Conservation (phyloP, 2,329 filamentous ascomycete genomes). For the Trichoderma harzianum region DNA sequence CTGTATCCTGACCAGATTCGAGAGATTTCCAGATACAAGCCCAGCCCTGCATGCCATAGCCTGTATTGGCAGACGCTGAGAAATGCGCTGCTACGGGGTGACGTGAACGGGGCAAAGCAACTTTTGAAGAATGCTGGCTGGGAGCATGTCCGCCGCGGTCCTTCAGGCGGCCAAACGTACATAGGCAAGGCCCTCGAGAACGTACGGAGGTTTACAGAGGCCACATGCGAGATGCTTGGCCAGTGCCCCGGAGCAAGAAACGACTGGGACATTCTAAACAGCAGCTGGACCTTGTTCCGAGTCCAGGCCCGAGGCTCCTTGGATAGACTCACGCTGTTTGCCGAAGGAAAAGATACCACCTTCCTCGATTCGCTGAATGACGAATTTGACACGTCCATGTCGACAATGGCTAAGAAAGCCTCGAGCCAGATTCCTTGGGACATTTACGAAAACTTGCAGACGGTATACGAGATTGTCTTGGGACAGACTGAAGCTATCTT, state of each 20-base stretch:
- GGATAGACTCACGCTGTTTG: slow-evolving; percentile 70
- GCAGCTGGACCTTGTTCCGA: slow-evolving; percentile 82
- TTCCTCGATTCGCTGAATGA: slow-evolving; percentile 30
- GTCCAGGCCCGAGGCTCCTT: slow-evolving; percentile 67
- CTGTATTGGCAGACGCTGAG: slow-evolving; percentile 87
- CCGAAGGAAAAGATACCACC: slow-evolving; percentile 65
- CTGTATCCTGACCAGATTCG: slow-evolving; percentile 65
- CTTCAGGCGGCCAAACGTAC: slow-evolving; percentile 65
- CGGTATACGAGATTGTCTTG: slow-evolving; percentile 75
- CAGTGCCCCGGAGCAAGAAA: slow-evolving; percentile 66
- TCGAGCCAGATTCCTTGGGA: slow-evolving; percentile 87
- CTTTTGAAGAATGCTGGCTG: slow-evolving; percentile 75
- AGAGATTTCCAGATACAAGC: slow-evolving; percentile 59
- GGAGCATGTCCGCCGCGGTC: slow-evolving; percentile 68
- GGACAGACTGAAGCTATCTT: slow-evolving; percentile 74
- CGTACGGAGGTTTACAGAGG: slow-evolving; percentile 67
- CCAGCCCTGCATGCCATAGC: slow-evolving; percentile 71
- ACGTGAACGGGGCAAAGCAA: slow-evolving; percentile 62
- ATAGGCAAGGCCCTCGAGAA: slow-evolving; percentile 72
- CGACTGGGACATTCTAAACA: slow-evolving; percentile 80
- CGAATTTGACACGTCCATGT: slow-evolving; percentile 48
- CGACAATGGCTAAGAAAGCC: slow-evolving; percentile 69
- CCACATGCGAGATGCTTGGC: slow-evolving; percentile 66
- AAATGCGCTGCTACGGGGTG: slow-evolving; percentile 70
- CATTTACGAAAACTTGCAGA: slow-evolving; percentile 79